Conservation (phyloP, 1,284 basidiomycete species). For the Apiotrichum laibachii region DNA sequence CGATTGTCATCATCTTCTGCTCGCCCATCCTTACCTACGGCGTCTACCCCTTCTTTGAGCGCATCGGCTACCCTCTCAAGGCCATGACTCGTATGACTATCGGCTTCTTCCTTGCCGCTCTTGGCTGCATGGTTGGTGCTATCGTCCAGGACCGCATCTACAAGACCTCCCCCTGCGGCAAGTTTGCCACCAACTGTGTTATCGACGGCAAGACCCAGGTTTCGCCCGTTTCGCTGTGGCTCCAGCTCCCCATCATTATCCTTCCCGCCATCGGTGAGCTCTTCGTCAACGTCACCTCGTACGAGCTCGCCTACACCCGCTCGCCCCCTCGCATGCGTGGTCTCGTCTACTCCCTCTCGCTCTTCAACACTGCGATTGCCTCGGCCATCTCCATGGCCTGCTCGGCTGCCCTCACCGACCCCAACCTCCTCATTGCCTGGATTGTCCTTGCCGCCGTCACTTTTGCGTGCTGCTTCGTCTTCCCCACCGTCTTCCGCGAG, state of each 20-base stretch:
- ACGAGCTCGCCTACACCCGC: constrained; percentile 55
- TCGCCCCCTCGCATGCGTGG: constrained; percentile 52
- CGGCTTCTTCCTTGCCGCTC: constrained; percentile 45
- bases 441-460: constrained; percentile 46
- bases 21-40: constrained; percentile 53
- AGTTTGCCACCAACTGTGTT: constrained; percentile 47
- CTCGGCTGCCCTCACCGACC: constrained; percentile 46
- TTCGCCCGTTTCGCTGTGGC: constrained; percentile 41
- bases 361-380: constrained; percentile 54
- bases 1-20: constrained; percentile 52
- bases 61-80: constrained; percentile 39
- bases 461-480: constrained; percentile 33
- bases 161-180: constrained; percentile 51
- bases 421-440: constrained; percentile 53
- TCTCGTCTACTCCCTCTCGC: constrained; percentile 47
- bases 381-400: constrained; percentile 49
- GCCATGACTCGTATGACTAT: constrained; percentile 39
- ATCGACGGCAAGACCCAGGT: background rate
- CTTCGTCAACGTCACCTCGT: constrained; percentile 54
- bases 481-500: constrained; percentile 44
- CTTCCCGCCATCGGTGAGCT: constrained; percentile 54
- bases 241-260: constrained; percentile 52
- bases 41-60: constrained; percentile 52
- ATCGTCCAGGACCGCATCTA: constrained; percentile 55
- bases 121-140: constrained; percentile 52